Evolutionary conservation across 305 asterid genomes (phyloP).

Genomic region (Solanum hybrid): DNA sequence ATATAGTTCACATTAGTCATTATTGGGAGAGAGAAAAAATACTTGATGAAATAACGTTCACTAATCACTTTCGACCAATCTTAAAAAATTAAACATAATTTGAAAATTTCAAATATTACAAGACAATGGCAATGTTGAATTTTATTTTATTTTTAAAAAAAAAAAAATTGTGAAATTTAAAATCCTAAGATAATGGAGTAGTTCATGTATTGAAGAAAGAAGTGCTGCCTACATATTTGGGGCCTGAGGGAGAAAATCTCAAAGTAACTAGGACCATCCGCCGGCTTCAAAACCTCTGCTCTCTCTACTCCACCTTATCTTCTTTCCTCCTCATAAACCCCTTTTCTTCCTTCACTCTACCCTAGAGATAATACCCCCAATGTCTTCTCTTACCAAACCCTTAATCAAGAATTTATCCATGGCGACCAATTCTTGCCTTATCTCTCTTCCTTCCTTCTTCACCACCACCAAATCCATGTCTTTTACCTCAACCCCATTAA

Average conservation of each 20-base stretch:
- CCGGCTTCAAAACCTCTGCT: background rate
- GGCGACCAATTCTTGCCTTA: constrained; percentile 28
- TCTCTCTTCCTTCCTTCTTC: constrained; percentile 18
- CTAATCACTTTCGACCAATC: too few relatives aligned
- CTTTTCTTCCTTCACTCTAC: background rate
- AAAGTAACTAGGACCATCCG: background rate
- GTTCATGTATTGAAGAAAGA: background rate
- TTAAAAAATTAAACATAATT: background rate
- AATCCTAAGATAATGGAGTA: background rate
- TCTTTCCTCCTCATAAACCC: background rate
- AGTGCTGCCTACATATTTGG: background rate
- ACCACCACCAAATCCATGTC: constrained; percentile 10
- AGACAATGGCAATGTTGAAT: too few relatives aligned
- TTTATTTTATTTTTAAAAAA: too few relatives aligned
- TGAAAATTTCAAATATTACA: background rate
- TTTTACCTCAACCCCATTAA: constrained; percentile 19
- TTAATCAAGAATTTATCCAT: constrained; percentile 23
- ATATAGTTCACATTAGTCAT: background rate
- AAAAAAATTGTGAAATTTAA: background rate
- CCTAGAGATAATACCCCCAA: background rate
- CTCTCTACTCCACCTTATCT: background rate
- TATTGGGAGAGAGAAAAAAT: too few relatives aligned
- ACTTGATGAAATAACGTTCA: too few relatives aligned
- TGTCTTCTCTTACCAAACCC: constrained; percentile 24
- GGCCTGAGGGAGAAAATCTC: background rate